A percentile compares a stretch with the other conserved stretches of the same genome.
phyloP scores from a whole-genome alignment of 1,284 basidiomycete species.

The Leccinum griseonigrum region DNA sequence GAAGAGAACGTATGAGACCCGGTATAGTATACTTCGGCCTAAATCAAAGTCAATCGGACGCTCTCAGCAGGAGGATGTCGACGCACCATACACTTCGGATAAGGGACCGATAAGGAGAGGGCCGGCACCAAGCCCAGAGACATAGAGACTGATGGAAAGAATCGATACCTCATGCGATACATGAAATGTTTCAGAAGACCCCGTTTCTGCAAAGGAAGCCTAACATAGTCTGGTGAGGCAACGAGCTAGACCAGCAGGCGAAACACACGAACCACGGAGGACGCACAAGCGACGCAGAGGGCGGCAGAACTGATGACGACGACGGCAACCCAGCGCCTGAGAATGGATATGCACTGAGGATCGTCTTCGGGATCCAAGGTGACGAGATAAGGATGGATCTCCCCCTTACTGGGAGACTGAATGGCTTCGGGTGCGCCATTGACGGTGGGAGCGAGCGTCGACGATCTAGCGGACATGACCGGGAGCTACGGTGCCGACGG shows the following conservation, averaged over 20 bases:
- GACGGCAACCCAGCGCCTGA: conserved; percentile 59
- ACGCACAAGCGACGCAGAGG: conserved; percentile 68
- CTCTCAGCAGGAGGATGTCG: conserved; percentile 9
- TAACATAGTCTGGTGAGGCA: conserved; percentile 26
- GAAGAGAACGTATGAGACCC: conserved; percentile 47
- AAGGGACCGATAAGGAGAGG: conserved; percentile 48
- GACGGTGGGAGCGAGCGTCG: conserved; percentile 7
- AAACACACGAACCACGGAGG: conserved; percentile 55
- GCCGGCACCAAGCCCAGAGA: conserved; percentile 52
- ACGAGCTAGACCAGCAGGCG: background rate
- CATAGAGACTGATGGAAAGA: conserved; percentile 70
- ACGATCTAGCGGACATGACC: conserved; percentile 9
- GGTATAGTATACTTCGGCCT: conserved; percentile 56
- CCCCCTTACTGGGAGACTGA: conserved; percentile 1
- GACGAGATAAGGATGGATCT: conserved; percentile 27
- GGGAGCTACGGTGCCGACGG: background rate
- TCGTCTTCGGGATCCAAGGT: conserved; percentile 48
- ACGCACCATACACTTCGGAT: conserved; percentile 46
- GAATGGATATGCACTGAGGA: conserved; percentile 45
- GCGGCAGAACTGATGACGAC: conserved; percentile 52
- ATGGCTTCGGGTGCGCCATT: conserved; percentile 8
- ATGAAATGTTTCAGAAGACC: conserved; percentile 56
- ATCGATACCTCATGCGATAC: conserved; percentile 65
- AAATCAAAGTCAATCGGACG: conserved; percentile 39
- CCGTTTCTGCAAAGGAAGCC: conserved; percentile 67